A percentile compares a stretch with the other conserved stretches of the same genome.
These are phyloP conservation scores for Hypoxylon rickii DNA, from an alignment of 495 filamentous ascomycete genomes.

Conservation along the genomic window DNA sequence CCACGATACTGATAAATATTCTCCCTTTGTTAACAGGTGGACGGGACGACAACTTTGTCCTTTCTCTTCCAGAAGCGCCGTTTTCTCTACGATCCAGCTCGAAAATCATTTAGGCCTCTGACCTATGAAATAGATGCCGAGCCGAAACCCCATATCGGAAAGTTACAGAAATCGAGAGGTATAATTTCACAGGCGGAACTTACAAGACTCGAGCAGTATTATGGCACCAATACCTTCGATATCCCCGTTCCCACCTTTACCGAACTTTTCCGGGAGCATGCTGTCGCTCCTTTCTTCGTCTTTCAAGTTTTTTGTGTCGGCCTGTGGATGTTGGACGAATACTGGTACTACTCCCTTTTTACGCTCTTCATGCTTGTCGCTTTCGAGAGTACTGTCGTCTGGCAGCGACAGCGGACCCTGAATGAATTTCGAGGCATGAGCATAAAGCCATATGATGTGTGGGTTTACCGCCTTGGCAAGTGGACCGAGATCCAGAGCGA, in stretches of 20 bases:
- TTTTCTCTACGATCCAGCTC: conserved; percentile 79
- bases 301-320: conserved; percentile 99
- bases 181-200: conserved; percentile 73
- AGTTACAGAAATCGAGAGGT: conserved; percentile 79
- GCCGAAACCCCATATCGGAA: conserved; percentile 73
- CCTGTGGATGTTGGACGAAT: conserved; percentile 98
- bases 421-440: conserved; percentile 98
- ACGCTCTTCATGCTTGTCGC: conserved; percentile 97
- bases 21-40: conserved; percentile 49
- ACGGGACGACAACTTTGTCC: conserved; percentile 73
- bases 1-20: conserved; percentile 14
- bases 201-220: conserved; percentile 81
- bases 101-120: conserved; percentile 74
- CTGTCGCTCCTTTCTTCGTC: conserved; percentile 98
- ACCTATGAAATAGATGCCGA: conserved; percentile 83
- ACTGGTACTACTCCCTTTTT: conserved; percentile 99
- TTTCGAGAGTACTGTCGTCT: conserved; percentile 98
- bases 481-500: conserved; percentile 93
- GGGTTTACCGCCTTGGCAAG: conserved; percentile 80
- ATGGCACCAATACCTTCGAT: conserved; percentile 96
- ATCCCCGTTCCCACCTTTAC: conserved; percentile 95
- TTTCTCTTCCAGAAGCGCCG: conserved; percentile 99
- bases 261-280: conserved; percentile 97
- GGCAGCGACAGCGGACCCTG: conserved; percentile 96
- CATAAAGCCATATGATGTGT: conserved; percentile 96